A percentile compares a stretch with the other conserved stretches of the same genome.
phyloP scores from a whole-genome alignment of 208 protist species.

The Leptomonas pyrrhocoris region DNA sequence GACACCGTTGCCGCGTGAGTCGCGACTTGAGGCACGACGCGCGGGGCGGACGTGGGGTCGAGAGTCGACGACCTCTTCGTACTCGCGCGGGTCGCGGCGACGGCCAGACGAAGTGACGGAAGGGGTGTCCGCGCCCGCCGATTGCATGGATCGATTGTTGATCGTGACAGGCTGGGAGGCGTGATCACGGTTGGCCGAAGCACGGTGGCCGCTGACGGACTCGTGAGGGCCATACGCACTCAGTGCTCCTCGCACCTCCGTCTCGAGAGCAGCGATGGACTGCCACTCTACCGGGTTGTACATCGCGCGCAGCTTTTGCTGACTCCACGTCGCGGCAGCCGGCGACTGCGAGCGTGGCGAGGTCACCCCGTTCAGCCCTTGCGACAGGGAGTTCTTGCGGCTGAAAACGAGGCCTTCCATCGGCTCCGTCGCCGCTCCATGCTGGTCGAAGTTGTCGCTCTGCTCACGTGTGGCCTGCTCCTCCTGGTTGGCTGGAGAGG shows the following conservation, averaged over 20 bases:
- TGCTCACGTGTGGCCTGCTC: conserved; percentile 25
- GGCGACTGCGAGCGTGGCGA: conserved; percentile 41
- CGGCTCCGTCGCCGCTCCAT: neutral
- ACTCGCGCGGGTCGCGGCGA: conserved; percentile 29
- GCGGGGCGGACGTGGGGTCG: conserved; percentile 3
- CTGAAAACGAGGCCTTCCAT: conserved; percentile 38
- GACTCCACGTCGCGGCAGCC: conserved; percentile 26
- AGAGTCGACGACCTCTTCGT: conserved; percentile 29
- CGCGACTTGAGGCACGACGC: neutral
- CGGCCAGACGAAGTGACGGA: conserved; percentile 16
- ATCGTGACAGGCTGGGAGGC: conserved; percentile 12
- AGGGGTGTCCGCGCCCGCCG: neutral
- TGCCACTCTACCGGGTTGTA: conserved; percentile 64
- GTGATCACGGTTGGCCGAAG: conserved; percentile 1
- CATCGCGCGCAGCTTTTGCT: conserved; percentile 52
- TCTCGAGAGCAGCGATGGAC: conserved; percentile 57
- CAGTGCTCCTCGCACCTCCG: conserved; percentile 56
- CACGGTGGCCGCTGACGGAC: conserved; percentile 21
- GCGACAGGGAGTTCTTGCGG: conserved; percentile 27
- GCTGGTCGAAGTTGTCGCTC: neutral
- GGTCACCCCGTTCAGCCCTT: conserved; percentile 11
- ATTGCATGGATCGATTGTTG: conserved; percentile 12
- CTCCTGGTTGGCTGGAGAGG: conserved; percentile 32
- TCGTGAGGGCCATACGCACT: conserved; percentile 39
- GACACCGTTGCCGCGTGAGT: conserved; percentile 2